Conservation (phyloP, 2,329 filamentous ascomycete genomes). For the Penicillium sp. region DNA sequence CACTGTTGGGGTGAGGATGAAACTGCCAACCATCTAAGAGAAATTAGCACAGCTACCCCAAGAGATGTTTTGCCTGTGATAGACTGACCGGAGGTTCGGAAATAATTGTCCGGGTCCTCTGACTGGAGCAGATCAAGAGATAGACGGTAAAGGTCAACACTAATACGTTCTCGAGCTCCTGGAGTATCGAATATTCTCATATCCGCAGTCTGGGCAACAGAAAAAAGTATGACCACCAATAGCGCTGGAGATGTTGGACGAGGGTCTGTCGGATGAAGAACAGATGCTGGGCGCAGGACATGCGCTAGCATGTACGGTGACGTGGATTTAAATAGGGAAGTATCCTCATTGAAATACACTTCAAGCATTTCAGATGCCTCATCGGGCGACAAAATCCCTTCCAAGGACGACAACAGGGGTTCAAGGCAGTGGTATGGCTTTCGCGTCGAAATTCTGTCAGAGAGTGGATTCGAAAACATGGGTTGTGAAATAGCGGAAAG, state of each 20-base stretch:
- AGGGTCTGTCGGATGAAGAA: constrained; percentile 47
- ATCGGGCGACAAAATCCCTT: constrained; percentile 43
- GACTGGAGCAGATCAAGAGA: constrained; percentile 35
- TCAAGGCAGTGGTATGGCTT: constrained; percentile 47
- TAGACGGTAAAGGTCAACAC: constrained; percentile 34
- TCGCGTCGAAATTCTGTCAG: not conserved
- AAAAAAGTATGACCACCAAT: constrained; percentile 55
- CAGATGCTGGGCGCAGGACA: constrained; percentile 51
- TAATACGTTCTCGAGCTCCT: constrained; percentile 46
- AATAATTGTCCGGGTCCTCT: constrained; percentile 30
- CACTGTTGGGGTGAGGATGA: constrained; percentile 9
- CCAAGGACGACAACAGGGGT: constrained; percentile 46
- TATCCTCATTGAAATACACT: constrained; percentile 53
- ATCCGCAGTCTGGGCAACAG: constrained; percentile 53
- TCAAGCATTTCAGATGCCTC: constrained; percentile 55
- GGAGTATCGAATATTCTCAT: constrained; percentile 49
- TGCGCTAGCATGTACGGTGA: constrained; percentile 56
- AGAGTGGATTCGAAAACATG: constrained; percentile 19
- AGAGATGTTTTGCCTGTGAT: not conserved
- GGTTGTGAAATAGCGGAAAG: constrained; percentile 7
- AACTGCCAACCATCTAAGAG: constrained; percentile 22
- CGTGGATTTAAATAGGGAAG: constrained; percentile 48
- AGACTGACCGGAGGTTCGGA: constrained; percentile 18
- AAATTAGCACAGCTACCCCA: not conserved
- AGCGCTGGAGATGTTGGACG: constrained; percentile 51